These are phyloP conservation scores for Trichoderma cornu-damae DNA, from an alignment of 2,329 filamentous ascomycete species.

Conservation along the genomic window DNA sequence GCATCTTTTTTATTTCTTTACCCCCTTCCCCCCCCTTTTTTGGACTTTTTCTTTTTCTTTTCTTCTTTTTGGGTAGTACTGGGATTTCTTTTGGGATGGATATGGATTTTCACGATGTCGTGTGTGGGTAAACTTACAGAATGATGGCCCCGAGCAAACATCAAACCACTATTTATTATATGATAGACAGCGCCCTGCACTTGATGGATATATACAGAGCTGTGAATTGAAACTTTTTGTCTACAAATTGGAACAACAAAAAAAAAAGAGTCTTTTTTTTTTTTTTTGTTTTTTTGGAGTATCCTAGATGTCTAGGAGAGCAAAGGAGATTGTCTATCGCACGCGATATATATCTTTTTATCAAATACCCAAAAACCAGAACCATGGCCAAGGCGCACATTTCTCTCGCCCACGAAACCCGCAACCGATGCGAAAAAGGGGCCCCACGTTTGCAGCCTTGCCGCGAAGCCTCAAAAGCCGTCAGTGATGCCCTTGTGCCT, in stretches of 20 bases:
- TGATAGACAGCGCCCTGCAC: constrained; percentile 18
- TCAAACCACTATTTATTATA: constrained; percentile 6
- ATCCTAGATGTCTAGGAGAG: not conserved
- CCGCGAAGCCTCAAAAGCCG: too few relatives aligned
- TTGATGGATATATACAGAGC: constrained; percentile 14
- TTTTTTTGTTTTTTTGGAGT: not conserved
- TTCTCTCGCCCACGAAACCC: not conserved
- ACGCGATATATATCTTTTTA: not conserved
- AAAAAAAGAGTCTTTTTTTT: not conserved
- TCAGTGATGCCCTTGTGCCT: constrained; percentile 34
- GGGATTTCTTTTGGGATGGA: constrained; percentile 1
- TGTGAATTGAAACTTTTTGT: not conserved
- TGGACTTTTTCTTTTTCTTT: not conserved
- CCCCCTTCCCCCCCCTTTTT: too few relatives aligned
- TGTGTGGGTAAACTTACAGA: constrained; percentile 16
- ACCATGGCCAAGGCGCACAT: not conserved
- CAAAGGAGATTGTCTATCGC: not conserved
- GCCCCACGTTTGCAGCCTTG: too few relatives aligned
- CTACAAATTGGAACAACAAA: too few relatives aligned
- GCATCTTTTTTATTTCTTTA: not conserved
- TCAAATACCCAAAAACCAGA: not conserved
- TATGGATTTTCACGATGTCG: not conserved
- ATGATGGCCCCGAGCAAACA: constrained; percentile 8
- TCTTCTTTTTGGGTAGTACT: constrained; percentile 6
- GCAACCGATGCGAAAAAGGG: not conserved